Base-by-base conservation (phyloP, 192 early-diverging fungal genomes). In the Backusella luteola region DNA sequence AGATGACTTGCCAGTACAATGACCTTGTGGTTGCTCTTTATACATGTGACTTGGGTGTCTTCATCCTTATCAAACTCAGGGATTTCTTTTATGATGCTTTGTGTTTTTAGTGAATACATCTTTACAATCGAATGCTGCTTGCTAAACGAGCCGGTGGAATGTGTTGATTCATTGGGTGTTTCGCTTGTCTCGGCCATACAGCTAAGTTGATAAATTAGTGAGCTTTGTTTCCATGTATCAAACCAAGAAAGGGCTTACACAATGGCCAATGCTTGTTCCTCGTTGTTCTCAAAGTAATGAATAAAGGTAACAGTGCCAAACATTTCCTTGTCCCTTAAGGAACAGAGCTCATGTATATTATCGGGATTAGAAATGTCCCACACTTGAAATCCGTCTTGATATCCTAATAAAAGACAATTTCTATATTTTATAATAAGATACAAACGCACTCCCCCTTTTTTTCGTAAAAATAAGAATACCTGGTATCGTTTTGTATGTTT, bases 361-460 rank as follows among this genome's bases (percentile, higher is more conserved):
- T 93, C 90, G 7, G 84, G 77, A 66, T 91, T 85, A 12, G 87
- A 82, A 11, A 94, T 81, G 63, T 91, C 84, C 94, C 94, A 95
- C 19, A 95, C 84, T 73, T 95, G 94, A 63, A 95, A 92, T 5
- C 94, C 94, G 70, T 87, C 86, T 11, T 79, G 71, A 77, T 94
- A 94, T 17, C 92, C 93, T 67, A 94, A 77, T 21, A 90, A 73
- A 21, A 91, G 74, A 77, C 89, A 90, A 5, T 68, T 66, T 35
- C 67, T 79, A 56, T n/a, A 53, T 26, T 29, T 26, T 49, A 49
- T 49, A 52, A 26, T 59, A 59, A 23, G 11, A 39, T 39, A 39
- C 8, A 59, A 23, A 59, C 26, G 17, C 17, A 53, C 42, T 4
- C 12, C 42, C 42, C 42, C 42, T 4, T 44, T 44, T 44, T 44